phyloP scores from a whole-genome alignment of 768 basidiomycete species.

The Russula brevipes region DNA sequence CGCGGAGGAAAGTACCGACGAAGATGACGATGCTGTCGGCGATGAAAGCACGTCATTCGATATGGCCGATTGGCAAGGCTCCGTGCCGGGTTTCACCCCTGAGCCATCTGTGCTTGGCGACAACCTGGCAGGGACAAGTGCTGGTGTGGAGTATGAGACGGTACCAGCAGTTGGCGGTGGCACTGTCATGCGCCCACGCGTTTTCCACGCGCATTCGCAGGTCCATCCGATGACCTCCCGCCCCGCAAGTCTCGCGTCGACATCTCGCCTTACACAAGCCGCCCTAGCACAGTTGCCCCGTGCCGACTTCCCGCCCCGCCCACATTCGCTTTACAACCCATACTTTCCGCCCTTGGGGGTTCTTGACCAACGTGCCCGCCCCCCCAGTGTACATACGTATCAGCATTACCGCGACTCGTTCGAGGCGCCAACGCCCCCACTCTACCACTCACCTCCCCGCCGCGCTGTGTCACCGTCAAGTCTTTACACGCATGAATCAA shows the following conservation, averaged over 20 bases:
- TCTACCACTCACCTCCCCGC: constrained; percentile 28
- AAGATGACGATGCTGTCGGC: constrained; percentile 38
- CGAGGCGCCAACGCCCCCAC: constrained; percentile 28
- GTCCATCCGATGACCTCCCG: constrained; percentile 45
- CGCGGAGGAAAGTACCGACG: constrained; percentile 54
- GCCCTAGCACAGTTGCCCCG: constrained; percentile 4
- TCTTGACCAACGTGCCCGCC: background rate
- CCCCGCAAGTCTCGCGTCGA: constrained; percentile 26
- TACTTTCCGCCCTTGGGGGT: constrained; percentile 11
- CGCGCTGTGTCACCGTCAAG: constrained; percentile 49
- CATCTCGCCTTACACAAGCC: constrained; percentile 20
- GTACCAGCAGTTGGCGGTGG: constrained; percentile 92
- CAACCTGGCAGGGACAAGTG: constrained; percentile 35
- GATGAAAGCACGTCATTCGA: constrained; percentile 50
- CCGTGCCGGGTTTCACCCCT: constrained; percentile 43
- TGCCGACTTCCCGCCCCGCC: constrained; percentile 12
- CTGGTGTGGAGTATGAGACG: constrained; percentile 69
- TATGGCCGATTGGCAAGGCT: constrained; percentile 66
- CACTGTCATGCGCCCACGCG: constrained; percentile 74
- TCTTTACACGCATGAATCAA: constrained; percentile 45
- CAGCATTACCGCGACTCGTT: constrained; percentile 23
- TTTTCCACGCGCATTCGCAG: constrained; percentile 80
- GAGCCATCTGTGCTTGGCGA: constrained; percentile 38
- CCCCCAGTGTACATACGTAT: constrained; percentile 18
- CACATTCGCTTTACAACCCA: constrained; percentile 20